phyloP scores from a whole-genome alignment of 2,329 filamentous ascomycete species.

The Geosmithia flava region DNA sequence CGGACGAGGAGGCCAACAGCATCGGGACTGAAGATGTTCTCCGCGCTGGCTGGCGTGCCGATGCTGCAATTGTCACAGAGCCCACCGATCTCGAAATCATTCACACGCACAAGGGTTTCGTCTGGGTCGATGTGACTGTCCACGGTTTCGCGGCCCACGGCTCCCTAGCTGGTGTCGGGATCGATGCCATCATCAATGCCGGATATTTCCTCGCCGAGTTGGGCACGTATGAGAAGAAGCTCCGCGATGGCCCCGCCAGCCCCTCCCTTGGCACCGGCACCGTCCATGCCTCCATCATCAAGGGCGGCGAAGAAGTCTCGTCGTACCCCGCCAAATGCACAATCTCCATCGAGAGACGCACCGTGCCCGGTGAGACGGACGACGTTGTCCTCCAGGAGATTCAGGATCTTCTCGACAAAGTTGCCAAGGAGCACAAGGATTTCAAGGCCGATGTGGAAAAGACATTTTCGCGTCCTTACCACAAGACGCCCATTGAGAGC shows the following conservation, averaged over 20 bases:
- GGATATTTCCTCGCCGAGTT: slow-evolving; percentile 33
- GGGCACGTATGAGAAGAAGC: slow-evolving; percentile 22
- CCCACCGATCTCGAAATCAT: slow-evolving; percentile 29
- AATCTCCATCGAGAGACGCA: slow-evolving; percentile 34
- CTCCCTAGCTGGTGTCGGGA: slow-evolving; percentile 26
- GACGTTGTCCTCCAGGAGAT: slow-evolving; percentile 24
- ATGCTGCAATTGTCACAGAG: slow-evolving; percentile 36
- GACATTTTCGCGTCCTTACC: slow-evolving; percentile 28
- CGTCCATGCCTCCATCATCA: slow-evolving; percentile 33
- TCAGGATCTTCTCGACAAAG: slow-evolving; percentile 17
- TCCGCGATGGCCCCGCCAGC: slow-evolving; percentile 17
- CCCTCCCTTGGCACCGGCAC: slow-evolving; percentile 21
- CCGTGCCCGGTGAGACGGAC: slow-evolving; percentile 27
- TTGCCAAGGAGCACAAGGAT: slow-evolving; percentile 16
- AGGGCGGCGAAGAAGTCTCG: slow-evolving; percentile 36
- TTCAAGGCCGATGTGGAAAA: slow-evolving; percentile 27
- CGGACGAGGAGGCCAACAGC: slow-evolving; percentile 38
- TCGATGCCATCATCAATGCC: slow-evolving; percentile 35
- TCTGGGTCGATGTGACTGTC: slow-evolving; percentile 29
- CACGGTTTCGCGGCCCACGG: slow-evolving; percentile 28
- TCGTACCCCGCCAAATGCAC: slow-evolving; percentile 37
- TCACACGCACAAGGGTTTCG: slow-evolving; percentile 37
- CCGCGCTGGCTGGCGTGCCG: slow-evolving; percentile 37
- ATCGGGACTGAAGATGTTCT: slow-evolving; percentile 38
- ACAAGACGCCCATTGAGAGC: slow-evolving; percentile 25